Base-by-base conservation (phyloP, 768 basidiomycete species). In the Leccinum sublutescens region DNA sequence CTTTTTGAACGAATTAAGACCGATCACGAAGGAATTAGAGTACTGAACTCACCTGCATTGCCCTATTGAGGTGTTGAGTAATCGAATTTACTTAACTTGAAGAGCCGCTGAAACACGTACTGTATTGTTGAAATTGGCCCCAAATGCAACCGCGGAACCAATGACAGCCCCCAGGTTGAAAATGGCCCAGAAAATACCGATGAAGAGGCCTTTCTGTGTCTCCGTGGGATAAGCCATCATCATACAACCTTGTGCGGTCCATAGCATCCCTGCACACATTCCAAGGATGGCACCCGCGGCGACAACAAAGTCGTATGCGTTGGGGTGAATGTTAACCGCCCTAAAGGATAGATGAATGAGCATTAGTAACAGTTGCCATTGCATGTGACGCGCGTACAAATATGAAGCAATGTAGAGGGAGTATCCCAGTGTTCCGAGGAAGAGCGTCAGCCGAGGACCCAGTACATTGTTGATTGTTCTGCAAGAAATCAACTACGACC, bases 221-320 rank as follows among this genome's bases (percentile, higher is more conserved):
- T 93, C 91, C 0, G 88, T 91, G 0, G 91, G 88, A 71, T 93
- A 93, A 5, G 89, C 84, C 72, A 94, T 75, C 85, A 93, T 92
- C 59, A 93, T 76, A 17, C 84, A 86, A n/a, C 90, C 92, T 66
- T 93, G 91, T 0, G 90, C 88, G 1, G 90, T 87, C 91, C 91
- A 93, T 8, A 93, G 75, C 48, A 93, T 67, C 15, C 79, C 82
- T 14, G 83, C 91, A 66, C 87, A 89, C 52, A 91, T 62, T 17
- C 91, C 91, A 17, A 92, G 84, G 56, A 89, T 66, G 40, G 87
- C 86, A 19, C 91, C 91, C 3, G 89, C 79, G 17, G 77, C 82
- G 62, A 93, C 83, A 48, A 89, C 84, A 68, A 92, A 93, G 31
- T 75, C 76, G 34, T 79, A 79, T 9, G 84, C 83, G 21, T 76